A percentile compares a stretch with the other conserved stretches of the same genome.
Evolutionary conservation across 2,329 filamentous ascomycete genomes (phyloP).

Genomic region (Botrytis fabae): DNA sequence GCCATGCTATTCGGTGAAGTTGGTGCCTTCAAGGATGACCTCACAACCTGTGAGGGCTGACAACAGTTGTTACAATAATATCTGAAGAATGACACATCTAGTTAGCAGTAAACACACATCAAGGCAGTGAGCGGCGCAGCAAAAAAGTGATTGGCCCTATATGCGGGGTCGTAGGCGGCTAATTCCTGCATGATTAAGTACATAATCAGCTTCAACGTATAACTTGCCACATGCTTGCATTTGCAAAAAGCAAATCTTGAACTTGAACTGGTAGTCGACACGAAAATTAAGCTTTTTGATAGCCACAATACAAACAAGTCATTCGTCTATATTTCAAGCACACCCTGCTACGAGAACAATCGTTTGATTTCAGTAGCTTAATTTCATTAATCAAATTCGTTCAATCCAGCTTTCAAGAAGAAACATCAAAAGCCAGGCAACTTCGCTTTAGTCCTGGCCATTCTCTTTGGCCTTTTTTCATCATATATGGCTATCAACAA

Average conservation of each 20-base stretch:
- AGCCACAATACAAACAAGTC: neutral
- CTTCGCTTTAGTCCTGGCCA: neutral
- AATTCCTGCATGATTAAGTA: neutral
- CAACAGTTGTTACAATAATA: too few relatives aligned
- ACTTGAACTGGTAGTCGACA: too few relatives aligned
- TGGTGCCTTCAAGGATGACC: too few relatives aligned
- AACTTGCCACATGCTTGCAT: neutral
- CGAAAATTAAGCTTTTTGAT: neutral
- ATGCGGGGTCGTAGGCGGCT: neutral
- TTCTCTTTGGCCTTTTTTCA: neutral
- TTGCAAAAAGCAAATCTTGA: neutral
- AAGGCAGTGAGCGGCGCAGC: neutral
- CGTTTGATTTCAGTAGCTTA: neutral
- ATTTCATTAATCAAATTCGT: neutral
- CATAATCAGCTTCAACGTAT: neutral
- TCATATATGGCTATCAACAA: neutral
- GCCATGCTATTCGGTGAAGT: too few relatives aligned
- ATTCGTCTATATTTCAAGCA: too few relatives aligned
- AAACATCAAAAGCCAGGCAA: neutral
- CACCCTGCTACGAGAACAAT: neutral
- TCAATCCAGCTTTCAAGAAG: neutral
- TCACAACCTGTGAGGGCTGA: too few relatives aligned
- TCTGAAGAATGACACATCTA: too few relatives aligned
- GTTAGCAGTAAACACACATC: too few relatives aligned
- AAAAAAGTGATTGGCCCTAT: neutral